Base-by-base conservation (phyloP, 768 basidiomycete genomes). In the Coprinopsis strossmayeri region DNA sequence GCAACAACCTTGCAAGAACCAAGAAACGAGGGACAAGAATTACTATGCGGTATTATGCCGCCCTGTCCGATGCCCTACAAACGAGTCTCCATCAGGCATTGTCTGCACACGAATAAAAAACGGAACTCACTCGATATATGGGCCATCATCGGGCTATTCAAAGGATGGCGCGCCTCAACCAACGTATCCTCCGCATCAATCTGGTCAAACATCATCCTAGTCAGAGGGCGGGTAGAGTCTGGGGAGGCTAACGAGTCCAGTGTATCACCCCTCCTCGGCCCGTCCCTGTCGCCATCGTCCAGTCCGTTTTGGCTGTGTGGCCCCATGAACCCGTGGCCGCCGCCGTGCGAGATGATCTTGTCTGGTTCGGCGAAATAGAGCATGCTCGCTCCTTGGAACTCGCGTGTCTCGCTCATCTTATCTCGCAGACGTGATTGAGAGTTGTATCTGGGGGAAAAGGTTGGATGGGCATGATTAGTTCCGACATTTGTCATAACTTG, bases 371-470 rank as follows among this genome's bases (percentile, higher is more conserved):
- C 43, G 25, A 51, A 51, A 45, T 51, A 51, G 3, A 51, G 45
- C 21, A 40, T 26, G n/a, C 44, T 46, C 1, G 23, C 37, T 17
- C 44, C 50, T n/a, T 51, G n/a, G n/a, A 51, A 21, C 2, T 45
- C 26, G 21, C 32, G 34, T 7, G 50, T 45, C 25, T 51, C 35
- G 45, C 41, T 51, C 20, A 35, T 25, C 34, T 34, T 28, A 2
- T 51, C 50, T 5, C 50, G 50, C n/a, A 51, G 38, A 5, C 50
- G 50, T 5, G 25, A 32, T 40, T 51, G 50, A 10, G 50, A 51
- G 27, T 51, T 51, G 45, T 51, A 51, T 21, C 49, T 50, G 43
- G 5, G 9, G 11, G 23, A 42, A 3, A 2, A 11, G 13, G 28
- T 7, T n/a, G 5, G 43, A 7, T 27, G 7, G 40, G 20, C n/a